A percentile compares a stretch with the other conserved stretches of the same genome.
These are phyloP conservation scores for Rhodamnia rubescens DNA, from an alignment of 345 rosid species.

Conservation along the genomic window DNA sequence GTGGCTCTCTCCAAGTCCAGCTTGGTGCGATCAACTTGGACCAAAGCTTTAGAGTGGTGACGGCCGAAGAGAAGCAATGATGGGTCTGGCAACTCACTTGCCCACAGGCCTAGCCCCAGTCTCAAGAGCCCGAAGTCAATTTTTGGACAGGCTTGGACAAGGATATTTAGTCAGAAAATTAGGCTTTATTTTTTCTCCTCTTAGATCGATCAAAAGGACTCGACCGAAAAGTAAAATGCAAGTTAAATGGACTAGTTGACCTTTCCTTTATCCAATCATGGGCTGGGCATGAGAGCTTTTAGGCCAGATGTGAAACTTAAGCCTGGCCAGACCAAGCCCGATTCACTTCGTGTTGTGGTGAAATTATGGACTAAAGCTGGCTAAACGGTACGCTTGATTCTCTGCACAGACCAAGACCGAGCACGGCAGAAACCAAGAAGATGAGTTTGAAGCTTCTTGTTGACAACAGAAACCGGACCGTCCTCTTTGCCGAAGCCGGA, in stretches of 20 bases:
- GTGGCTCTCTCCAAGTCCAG: too few species aligned
- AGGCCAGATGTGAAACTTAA: too few species aligned
- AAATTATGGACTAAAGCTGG: too few species aligned
- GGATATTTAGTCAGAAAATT: neutral
- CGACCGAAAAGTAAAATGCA: neutral
- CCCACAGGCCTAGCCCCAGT: neutral
- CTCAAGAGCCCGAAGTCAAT: neutral
- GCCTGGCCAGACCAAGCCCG: too few species aligned
- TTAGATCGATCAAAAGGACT: neutral
- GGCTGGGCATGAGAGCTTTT: too few species aligned
- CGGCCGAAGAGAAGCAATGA: neutral
- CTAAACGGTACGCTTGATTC: too few species aligned
- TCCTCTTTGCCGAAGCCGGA: slow-evolving; percentile 2
- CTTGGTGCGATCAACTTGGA: too few species aligned
- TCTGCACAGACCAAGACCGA: neutral
- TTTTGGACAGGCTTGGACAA: neutral
- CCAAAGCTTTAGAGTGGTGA: neutral
- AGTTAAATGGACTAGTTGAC: too few species aligned
- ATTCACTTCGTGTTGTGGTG: too few species aligned
- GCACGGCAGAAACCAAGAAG: neutral
- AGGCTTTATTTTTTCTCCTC: neutral
- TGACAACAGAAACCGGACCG: neutral
- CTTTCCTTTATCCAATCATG: too few species aligned
- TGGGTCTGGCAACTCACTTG: neutral
- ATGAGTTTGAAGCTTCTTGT: neutral